Base-by-base conservation (phyloP, 805 yeast species). In the Starmera quercuum region DNA sequence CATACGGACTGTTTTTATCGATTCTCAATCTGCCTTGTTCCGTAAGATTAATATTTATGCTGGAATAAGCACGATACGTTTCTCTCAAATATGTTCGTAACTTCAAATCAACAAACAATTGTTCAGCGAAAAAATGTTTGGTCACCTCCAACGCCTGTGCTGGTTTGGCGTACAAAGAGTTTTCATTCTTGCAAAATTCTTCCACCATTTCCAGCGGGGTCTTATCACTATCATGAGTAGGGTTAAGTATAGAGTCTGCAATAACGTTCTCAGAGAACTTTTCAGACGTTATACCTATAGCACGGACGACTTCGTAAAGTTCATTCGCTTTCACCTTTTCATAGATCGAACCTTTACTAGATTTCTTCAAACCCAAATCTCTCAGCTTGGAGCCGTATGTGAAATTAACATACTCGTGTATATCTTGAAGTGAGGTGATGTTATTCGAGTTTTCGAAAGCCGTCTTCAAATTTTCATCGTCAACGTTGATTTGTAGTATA, bases 351-450 rank as follows among this genome's bases (percentile, higher is more conserved):
- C 61, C 76, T 49, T 77, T 81, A 26, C 42, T 43, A 10, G 51
- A 32, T 32, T 48, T 47, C 33, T 49, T 46, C 20, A 51, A 39
- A 7, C 60, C 47, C 16, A 58, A 37, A 24, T 58, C 64, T 36
- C 61, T 63, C 24, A 66, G 54, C 36, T 64, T 63, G 21, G 58
- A 54, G 15, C 71, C 59, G 33, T 76, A 78, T 39, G 74, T 73
- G 61, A 88, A 92, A 45, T 78, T 80, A 35, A 92, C 54, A 54
- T 81, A 88, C 41, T 88, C 95, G 47, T 79, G 76, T 23, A 86
- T 63, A 61, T 92, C 98, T 57, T 90, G 97, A 35, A 81, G 69
- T 39, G 85, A 95, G 5, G 82, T 81, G 56, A 85, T 73, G 5
- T 80, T 64, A 29, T 68, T 71, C 18, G 86, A 77, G 13, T 63